These are phyloP conservation scores for Lentinus tigrinus DNA, from an alignment of 768 basidiomycete genomes.

Conservation along the genomic window DNA sequence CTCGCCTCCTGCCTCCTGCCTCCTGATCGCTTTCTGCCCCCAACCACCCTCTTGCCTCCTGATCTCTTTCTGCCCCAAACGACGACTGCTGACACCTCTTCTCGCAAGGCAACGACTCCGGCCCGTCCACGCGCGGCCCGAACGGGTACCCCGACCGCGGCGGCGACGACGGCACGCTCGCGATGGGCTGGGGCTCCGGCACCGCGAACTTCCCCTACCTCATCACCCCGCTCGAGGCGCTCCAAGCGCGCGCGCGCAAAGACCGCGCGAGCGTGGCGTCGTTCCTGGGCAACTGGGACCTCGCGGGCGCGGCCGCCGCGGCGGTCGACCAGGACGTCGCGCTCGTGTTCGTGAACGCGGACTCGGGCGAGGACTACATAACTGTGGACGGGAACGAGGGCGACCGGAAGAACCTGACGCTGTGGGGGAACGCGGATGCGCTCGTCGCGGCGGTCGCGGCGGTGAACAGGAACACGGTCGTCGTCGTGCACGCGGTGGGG, in stretches of 20 bases:
- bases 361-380: constrained; percentile 87
- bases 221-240: constrained; percentile 77
- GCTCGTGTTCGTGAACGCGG: constrained; percentile 78
- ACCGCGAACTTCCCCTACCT: constrained; percentile 80
- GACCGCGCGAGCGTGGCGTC: constrained; percentile 35
- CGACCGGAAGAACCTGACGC: constrained; percentile 71
- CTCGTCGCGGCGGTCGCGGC: constrained; percentile 69
- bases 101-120: constrained; percentile 43
- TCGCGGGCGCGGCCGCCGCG: constrained; percentile 18
- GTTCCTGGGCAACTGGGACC: constrained; percentile 27
- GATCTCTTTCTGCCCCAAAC: neutral
- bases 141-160: constrained; percentile 46
- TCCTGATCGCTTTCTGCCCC: too few relatives aligned
- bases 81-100: too few relatives aligned
- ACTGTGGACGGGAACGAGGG: constrained; percentile 79
- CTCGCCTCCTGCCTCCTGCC: neutral
- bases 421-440: constrained; percentile 71
- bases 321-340: constrained; percentile 56
- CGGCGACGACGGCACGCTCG: constrained; percentile 61
- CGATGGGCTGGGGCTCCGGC: constrained; percentile 82
- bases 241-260: constrained; percentile 67
- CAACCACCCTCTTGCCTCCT: neutral
- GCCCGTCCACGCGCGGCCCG: constrained; percentile 42
- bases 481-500: constrained; percentile 54
- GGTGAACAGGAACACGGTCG: constrained; percentile 70